phyloP scores from a whole-genome alignment of 805 yeast genomes.

The Scheffersomyces lignosus region DNA sequence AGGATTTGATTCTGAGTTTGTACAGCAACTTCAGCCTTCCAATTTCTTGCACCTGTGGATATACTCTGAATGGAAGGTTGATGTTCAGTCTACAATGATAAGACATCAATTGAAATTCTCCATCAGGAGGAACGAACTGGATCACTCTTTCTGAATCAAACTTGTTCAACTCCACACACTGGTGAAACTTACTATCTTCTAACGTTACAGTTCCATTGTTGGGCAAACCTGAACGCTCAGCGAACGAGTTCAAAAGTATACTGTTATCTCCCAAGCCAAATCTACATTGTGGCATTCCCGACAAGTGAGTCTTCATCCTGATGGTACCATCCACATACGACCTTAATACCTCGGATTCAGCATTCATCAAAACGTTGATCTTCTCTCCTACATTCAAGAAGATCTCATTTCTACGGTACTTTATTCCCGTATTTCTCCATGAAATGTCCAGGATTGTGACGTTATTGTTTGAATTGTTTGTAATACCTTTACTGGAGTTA shows the following conservation, averaged over 20 bases:
- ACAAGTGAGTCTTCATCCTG: conserved; percentile 64
- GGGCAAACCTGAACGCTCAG: conserved; percentile 6
- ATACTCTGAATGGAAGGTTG: conserved; percentile 68
- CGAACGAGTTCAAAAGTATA: conserved; percentile 16
- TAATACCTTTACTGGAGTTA: conserved; percentile 1
- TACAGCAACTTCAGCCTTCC: conserved; percentile 52
- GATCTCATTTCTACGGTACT: conserved; percentile 80
- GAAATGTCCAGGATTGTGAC: conserved; percentile 34
- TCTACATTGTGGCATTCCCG: conserved; percentile 82
- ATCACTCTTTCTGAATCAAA: conserved; percentile 67
- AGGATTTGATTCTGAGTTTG: conserved; percentile 60
- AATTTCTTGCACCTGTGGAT: conserved; percentile 49
- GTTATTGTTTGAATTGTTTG: conserved; percentile 4
- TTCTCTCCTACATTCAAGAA: conserved; percentile 75
- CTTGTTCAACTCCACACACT: conserved; percentile 73
- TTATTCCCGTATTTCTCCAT: conserved; percentile 72
- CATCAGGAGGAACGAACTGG: conserved; percentile 84
- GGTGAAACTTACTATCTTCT: conserved; percentile 83
- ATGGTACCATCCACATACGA: conserved; percentile 78
- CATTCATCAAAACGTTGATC: conserved; percentile 66
- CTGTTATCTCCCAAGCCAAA: conserved; percentile 69
- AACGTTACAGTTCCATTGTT: conserved; percentile 54
- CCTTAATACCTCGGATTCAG: conserved; percentile 62
- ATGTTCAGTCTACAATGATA: conserved; percentile 53
- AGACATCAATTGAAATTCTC: conserved; percentile 78